Conservation (phyloP, 768 basidiomycete species). For the Podaxis sp. region DNA sequence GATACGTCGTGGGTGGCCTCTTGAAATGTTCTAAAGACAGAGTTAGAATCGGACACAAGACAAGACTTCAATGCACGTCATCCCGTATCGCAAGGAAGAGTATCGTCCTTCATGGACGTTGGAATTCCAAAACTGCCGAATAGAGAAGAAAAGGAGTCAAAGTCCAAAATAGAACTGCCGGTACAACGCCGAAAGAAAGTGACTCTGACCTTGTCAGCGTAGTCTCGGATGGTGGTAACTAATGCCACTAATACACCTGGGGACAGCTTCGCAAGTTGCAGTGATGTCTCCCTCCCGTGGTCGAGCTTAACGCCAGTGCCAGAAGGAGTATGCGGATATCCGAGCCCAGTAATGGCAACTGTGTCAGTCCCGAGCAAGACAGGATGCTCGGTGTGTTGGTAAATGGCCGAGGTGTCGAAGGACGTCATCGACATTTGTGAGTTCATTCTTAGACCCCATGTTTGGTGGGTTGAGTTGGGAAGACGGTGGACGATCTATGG, state of each 20-base stretch:
- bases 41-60: neutral
- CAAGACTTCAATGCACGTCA: constrained; percentile 22
- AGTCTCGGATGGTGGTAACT: constrained; percentile 38
- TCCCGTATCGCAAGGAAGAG: constrained; percentile 31
- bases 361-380: constrained; percentile 57
- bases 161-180: neutral
- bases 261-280: constrained; percentile 44
- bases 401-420: constrained; percentile 33
- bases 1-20: constrained; percentile 36
- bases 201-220: constrained; percentile 33
- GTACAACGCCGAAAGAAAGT: neutral
- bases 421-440: too few species aligned
- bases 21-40: constrained; percentile 22
- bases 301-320: constrained; percentile 42
- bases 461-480: too few species aligned
- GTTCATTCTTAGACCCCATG: too few species aligned
- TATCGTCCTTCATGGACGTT: constrained; percentile 36
- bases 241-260: constrained; percentile 32
- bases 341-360: constrained; percentile 60
- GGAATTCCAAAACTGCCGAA: constrained; percentile 39
- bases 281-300: constrained; percentile 54
- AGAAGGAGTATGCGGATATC: constrained; percentile 60
- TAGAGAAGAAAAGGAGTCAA: neutral
- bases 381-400: constrained; percentile 47
- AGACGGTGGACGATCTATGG: too few species aligned